Conservation (phyloP, 164 flowering plant genomes). For the Kalanchoe fedtschenkoi region DNA sequence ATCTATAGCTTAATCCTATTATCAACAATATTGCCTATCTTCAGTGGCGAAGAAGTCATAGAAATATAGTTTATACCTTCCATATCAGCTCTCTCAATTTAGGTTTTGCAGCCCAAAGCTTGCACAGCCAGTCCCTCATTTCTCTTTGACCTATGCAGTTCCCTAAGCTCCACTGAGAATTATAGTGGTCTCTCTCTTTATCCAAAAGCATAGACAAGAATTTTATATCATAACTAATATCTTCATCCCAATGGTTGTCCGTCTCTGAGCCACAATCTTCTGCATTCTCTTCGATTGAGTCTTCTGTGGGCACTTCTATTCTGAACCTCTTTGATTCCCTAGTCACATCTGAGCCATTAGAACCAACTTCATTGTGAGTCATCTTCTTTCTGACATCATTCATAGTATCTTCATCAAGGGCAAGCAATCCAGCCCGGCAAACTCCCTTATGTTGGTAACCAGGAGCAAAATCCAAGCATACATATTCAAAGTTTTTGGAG, state of each 20-base stretch:
- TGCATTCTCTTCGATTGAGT: slow-evolving; percentile 10
- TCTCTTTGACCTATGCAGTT: slow-evolving; percentile 83
- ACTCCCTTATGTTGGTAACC: slow-evolving; percentile 89
- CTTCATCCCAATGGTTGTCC: slow-evolving; percentile 20
- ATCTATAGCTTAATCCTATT: not conserved
- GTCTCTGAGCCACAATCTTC: slow-evolving; percentile 19
- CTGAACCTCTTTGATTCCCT: slow-evolving; percentile 55
- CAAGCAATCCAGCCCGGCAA: slow-evolving; percentile 94
- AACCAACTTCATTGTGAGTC: slow-evolving; percentile 15
- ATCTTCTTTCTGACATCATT: slow-evolving; percentile 15
- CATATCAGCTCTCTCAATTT: slow-evolving; percentile 67
- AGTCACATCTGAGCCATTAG: slow-evolving; percentile 22
- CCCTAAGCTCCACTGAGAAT: slow-evolving; percentile 61
- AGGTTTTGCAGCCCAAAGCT: slow-evolving; percentile 78
- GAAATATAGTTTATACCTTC: slow-evolving; percentile 48
- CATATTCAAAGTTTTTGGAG: slow-evolving; percentile 78
- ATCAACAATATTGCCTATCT: not conserved
- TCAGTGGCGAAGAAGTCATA: slow-evolving; percentile 1
- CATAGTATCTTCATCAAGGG: slow-evolving; percentile 37
- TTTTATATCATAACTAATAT: slow-evolving; percentile 49
- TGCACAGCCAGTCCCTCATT: slow-evolving; percentile 79
- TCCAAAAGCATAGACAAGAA: slow-evolving; percentile 67
- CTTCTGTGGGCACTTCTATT: slow-evolving; percentile 16
- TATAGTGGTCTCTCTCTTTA: slow-evolving; percentile 78
- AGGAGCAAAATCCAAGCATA: slow-evolving; percentile 95